phyloP scores from a whole-genome alignment of 2,329 filamentous ascomycete genomes.

The Trichoderma simmonsii region DNA sequence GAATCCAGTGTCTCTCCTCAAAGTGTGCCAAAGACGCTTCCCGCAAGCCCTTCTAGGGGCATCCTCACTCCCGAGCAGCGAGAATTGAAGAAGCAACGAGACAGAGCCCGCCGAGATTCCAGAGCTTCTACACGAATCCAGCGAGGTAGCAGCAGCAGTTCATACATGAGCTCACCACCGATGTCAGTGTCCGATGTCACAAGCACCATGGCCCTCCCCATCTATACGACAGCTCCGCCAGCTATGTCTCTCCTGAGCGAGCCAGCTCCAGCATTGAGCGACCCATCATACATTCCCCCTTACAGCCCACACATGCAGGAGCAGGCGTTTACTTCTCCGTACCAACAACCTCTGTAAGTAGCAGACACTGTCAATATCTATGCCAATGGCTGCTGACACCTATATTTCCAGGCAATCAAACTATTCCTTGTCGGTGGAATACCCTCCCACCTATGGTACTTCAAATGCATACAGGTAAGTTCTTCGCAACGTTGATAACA shows the following conservation, averaged over 20 bases:
- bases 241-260: slow-evolving; percentile 52
- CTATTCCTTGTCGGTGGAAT: slow-evolving; percentile 47
- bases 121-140: slow-evolving; percentile 52
- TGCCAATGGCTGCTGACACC: slow-evolving; percentile 25
- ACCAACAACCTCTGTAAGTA: slow-evolving; percentile 38
- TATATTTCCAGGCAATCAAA: slow-evolving; percentile 28
- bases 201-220: slow-evolving; percentile 42
- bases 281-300: slow-evolving; percentile 46
- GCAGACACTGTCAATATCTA: slow-evolving; percentile 2
- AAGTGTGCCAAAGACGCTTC: slow-evolving; percentile 49
- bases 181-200: slow-evolving; percentile 39
- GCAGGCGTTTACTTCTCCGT: slow-evolving; percentile 36
- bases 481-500: not conserved
- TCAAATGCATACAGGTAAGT: slow-evolving; percentile 41
- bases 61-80: slow-evolving; percentile 58
- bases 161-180: slow-evolving; percentile 40
- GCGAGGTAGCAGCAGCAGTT: slow-evolving; percentile 43
- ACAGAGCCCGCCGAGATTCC: slow-evolving; percentile 56
- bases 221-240: slow-evolving; percentile 51
- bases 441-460: slow-evolving; percentile 37
- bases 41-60: slow-evolving; percentile 55
- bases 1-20: slow-evolving; percentile 53
- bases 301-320: slow-evolving; percentile 51
- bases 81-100: slow-evolving; percentile 59
- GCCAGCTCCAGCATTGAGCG: slow-evolving; percentile 42